Base-by-base conservation (phyloP, 176 grass and related monocot species). In the Elymus sibiricus region DNA sequence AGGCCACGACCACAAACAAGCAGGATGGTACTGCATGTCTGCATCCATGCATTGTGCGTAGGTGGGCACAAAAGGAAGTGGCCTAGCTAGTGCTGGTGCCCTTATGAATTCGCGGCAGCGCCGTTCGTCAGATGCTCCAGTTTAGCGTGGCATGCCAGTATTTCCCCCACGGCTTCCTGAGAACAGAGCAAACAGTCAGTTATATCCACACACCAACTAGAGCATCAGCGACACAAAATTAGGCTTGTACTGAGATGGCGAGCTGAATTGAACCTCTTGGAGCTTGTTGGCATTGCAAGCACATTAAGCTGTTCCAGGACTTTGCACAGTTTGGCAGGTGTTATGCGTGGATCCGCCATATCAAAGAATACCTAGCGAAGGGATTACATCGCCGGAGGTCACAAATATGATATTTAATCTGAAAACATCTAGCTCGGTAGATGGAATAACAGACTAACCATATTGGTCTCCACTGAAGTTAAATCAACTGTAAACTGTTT, bases 271-370 rank as follows among this genome's bases (percentile, higher is more conserved):
- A 39, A 95, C 93, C 93, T 94, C 46, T 85, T 95, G 22, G 91
- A 79, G 40, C 93, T 86, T 74, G 76, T 63, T 29, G 96, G 86
- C 96, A 95, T 95, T 69, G 91, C 86, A 88, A 98, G 90, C 70
- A 98, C 93, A 72, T 91, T 87, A 51, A 34, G 74, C 5, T 91
- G 75, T 69, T 94, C 85, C 79, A 98, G 82, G 72, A 86, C 69
- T 90, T n/a, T n/a, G n/a, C n/a, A n/a, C n/a, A n/a, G n/a, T n/a
- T n/a, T n/a, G n/a, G n/a, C n/a, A n/a, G n/a, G n/a, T n/a, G n/a
- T n/a, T n/a, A n/a, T n/a, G n/a, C n/a, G n/a, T n/a, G n/a, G n/a
- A n/a, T n/a, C n/a, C n/a, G n/a, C n/a, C n/a, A n/a, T n/a, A n/a
- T n/a, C n/a, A n/a, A n/a, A n/a, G n/a, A n/a, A n/a, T n/a, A n/a